phyloP scores from a whole-genome alignment of 2,329 filamentous ascomycete genomes.

The Huntiella omanensis region DNA sequence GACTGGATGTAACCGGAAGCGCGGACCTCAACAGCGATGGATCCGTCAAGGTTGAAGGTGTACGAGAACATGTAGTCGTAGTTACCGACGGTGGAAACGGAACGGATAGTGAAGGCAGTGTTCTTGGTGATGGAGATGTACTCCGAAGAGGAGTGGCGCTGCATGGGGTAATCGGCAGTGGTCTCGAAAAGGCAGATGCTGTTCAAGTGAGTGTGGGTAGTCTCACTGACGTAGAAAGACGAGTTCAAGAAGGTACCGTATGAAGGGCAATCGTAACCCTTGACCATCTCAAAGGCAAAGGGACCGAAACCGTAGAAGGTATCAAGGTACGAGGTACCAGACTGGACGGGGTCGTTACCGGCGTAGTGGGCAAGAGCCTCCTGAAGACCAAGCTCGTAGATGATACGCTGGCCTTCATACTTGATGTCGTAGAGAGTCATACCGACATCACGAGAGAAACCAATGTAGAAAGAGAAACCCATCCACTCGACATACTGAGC shows the following conservation, averaged over 20 bases:
- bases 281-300: conserved; percentile 20
- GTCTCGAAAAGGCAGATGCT: conserved; percentile 23
- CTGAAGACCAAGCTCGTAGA: conserved; percentile 34
- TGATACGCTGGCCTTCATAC: conserved; percentile 29
- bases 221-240: conserved; percentile 17
- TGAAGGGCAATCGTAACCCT: conserved; percentile 24
- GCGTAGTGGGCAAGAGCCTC: conserved; percentile 35
- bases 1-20: conserved; percentile 22
- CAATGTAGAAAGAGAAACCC: conserved; percentile 32
- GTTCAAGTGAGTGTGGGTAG: conserved; percentile 16
- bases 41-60: conserved; percentile 19
- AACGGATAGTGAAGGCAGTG: conserved; percentile 15
- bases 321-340: conserved; percentile 25
- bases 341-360: conserved; percentile 25
- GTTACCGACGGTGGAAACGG: conserved; percentile 21
- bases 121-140: conserved; percentile 17
- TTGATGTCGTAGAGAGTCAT: conserved; percentile 29
- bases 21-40: conserved; percentile 22
- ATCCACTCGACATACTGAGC: conserved; percentile 32
- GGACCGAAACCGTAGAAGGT: conserved; percentile 21
- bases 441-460: conserved; percentile 25
- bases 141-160: conserved; percentile 18
- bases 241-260: conserved; percentile 21
- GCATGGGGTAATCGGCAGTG: conserved; percentile 20
- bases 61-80: conserved; percentile 25